phyloP scores from a whole-genome alignment of 1,139 yeast species.

The Saccharomycopsis phalli region DNA sequence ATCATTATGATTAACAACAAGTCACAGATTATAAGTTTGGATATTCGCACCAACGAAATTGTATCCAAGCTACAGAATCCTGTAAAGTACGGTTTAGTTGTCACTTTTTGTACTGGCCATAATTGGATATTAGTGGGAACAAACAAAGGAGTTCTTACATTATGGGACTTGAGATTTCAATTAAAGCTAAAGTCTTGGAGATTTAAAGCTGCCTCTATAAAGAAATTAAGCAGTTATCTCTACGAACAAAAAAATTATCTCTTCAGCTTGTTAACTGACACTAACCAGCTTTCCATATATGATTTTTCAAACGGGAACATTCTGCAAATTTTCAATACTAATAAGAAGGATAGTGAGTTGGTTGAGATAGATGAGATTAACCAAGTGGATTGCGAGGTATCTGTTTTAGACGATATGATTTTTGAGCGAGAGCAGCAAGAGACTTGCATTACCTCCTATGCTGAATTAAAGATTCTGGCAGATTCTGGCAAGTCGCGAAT shows the following conservation, averaged over 20 bases:
- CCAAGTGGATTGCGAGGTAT: background rate
- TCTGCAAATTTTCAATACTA: slow-evolving; percentile 12
- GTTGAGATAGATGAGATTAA: background rate
- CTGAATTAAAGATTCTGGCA: slow-evolving; percentile 22
- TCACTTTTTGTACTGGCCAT: slow-evolving; percentile 50
- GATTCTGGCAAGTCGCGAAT: slow-evolving; percentile 23
- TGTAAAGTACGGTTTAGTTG: slow-evolving; percentile 54
- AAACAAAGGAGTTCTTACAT: slow-evolving; percentile 54
- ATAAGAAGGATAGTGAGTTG: slow-evolving; percentile 6
- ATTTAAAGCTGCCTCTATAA: slow-evolving; percentile 41
- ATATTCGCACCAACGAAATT: slow-evolving; percentile 49
- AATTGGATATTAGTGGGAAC: slow-evolving; percentile 74
- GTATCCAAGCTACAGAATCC: slow-evolving; percentile 43
- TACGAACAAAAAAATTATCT: slow-evolving; percentile 11
- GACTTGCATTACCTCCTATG: slow-evolving; percentile 14
- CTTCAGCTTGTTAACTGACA: slow-evolving; percentile 16
- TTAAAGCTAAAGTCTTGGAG: slow-evolving; percentile 55
- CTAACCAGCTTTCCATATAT: slow-evolving; percentile 12
- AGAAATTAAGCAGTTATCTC: slow-evolving; percentile 28
- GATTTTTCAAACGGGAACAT: slow-evolving; percentile 44
- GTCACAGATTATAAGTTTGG: slow-evolving; percentile 46
- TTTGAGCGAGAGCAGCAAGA: background rate
- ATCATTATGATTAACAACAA: slow-evolving; percentile 45
- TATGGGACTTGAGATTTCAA: slow-evolving; percentile 78
- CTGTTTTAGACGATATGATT: too few relatives aligned